Evolutionary conservation across 75 land plant genomes (phyloP), one percentile per base, ranked within the genome.

Genomic region (Cryptomeria japonica): DNA sequence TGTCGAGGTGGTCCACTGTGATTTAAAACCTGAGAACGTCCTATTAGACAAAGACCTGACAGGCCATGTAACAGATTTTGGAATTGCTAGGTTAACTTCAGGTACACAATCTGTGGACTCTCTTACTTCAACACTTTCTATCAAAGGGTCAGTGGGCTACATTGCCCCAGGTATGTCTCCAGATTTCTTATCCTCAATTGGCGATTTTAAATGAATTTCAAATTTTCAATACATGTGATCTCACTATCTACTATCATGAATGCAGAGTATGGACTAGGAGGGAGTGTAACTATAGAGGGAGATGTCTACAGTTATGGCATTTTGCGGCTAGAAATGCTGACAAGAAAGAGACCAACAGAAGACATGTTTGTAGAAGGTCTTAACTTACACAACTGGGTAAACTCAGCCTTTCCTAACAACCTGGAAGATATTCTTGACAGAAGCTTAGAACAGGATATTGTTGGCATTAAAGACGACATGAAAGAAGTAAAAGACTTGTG

Each of bases 11-110:
- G 83, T 88, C 12, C 89, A 88, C 19, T 76, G 89, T 55, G 89
- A 88, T 56, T 31, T 88, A 12, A 88, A 88, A 85, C 89, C 89
- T 11, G 87, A 88, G 58, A 88, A 88, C 32, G 88, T 88, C 10
- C 72, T 88, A 36, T 41, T 88, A 1, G 87, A 88, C 49, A 68
- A 53, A 9, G 87, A 88, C 68, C 19, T 85, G 44, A 10, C 8
- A 42, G 88, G 46, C 5, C 80, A 85, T 38, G 70, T 88, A 36
- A 58, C 88, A 46, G 89, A 88, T 80, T 88, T 88, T 80, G 87
- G 89, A 51, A 76, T 85, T 55, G 89, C 89, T 3, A 53, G 88
- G 51, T 15, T 84, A 31, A 42, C n/a, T 44, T 47, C 28, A n/a
- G 49, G 88, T 31, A 31, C 58, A 49, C 2, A 46, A 0, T 84